phyloP scores from a whole-genome alignment of 495 filamentous ascomycete genomes.

The Pyrenula massariospora region DNA sequence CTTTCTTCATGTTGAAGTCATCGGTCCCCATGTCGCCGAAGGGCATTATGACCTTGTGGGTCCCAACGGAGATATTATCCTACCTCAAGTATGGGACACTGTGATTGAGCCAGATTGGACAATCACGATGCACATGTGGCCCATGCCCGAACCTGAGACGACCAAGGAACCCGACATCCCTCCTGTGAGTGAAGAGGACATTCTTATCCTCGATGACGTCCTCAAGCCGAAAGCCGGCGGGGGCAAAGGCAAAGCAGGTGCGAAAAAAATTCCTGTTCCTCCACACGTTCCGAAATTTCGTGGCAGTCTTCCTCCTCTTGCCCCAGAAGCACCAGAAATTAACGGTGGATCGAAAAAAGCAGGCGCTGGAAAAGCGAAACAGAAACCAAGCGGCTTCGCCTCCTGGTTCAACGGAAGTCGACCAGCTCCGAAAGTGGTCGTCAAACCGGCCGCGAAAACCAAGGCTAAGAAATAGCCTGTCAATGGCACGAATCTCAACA shows the following conservation, averaged over 20 bases:
- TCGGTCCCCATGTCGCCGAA: conserved; percentile 71
- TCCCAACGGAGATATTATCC: conserved; percentile 77
- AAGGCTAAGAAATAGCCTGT: not conserved
- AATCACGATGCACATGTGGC: conserved; percentile 97
- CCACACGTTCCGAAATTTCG: not conserved
- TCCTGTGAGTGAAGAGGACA: conserved; percentile 1
- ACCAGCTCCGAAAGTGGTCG: not conserved
- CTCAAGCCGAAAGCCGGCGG: not conserved
- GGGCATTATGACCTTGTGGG: conserved; percentile 79
- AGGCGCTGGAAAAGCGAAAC: not conserved
- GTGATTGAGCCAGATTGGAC: conserved; percentile 78
- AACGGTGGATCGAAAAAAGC: not conserved
- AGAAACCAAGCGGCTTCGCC: not conserved
- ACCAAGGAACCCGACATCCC: conserved; percentile 24
- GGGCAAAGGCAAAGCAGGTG: not conserved
- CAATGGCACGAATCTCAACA: not conserved
- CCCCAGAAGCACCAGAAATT: not conserved
- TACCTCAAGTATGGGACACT: conserved; percentile 78
- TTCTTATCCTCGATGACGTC: not conserved
- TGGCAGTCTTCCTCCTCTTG: not conserved
- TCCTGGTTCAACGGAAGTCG: not conserved
- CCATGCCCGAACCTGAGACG: conserved; percentile 55
- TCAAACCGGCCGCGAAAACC: not conserved
- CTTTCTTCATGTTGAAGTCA: conserved; percentile 72
- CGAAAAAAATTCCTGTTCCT: not conserved